phyloP scores from a whole-genome alignment of 2,329 filamentous ascomycete genomes.

The Fusarium illudens region DNA sequence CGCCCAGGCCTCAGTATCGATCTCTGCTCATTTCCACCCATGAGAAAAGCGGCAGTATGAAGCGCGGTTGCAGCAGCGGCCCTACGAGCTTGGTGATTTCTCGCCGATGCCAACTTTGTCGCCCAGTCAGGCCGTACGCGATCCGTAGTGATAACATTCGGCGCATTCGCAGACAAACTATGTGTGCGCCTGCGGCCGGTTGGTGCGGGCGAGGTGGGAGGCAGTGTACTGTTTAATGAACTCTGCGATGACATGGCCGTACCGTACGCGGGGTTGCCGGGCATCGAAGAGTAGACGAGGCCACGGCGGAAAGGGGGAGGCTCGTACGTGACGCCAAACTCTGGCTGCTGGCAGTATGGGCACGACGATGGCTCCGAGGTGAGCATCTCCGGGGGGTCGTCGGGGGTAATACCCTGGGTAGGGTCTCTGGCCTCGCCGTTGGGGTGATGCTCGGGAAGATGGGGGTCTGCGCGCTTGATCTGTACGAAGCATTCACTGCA shows the following conservation, averaged over 20 bases:
- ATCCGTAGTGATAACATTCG: constrained; percentile 91
- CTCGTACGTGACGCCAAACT: constrained; percentile 96
- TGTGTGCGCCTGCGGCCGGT: constrained; percentile 59
- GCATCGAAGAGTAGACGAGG: constrained; percentile 69
- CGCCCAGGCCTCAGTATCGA: constrained; percentile 57
- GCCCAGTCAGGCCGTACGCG: constrained; percentile 94
- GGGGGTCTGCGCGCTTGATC: constrained; percentile 93
- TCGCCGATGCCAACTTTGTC: constrained; percentile 84
- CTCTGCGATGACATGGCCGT: constrained; percentile 89
- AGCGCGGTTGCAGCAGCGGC: constrained; percentile 93
- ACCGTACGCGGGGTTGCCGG: constrained; percentile 51
- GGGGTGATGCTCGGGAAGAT: constrained; percentile 82
- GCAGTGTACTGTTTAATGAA: constrained; percentile 71
- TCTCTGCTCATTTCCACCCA: constrained; percentile 69
- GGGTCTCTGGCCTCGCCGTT: constrained; percentile 52
- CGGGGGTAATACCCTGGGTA: constrained; percentile 51
- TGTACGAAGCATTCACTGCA: constrained; percentile 99
- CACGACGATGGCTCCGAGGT: constrained; percentile 92
- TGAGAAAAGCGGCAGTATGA: constrained; percentile 93
- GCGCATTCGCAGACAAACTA: constrained; percentile 80
- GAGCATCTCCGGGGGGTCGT: constrained; percentile 69
- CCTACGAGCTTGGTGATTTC: constrained; percentile 83
- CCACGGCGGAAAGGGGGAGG: constrained; percentile 89
- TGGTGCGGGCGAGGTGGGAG: constrained; percentile 50
- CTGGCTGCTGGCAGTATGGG: constrained; percentile 92